Conservation (phyloP, 805 yeast species). For the Candida sphagnicola region DNA sequence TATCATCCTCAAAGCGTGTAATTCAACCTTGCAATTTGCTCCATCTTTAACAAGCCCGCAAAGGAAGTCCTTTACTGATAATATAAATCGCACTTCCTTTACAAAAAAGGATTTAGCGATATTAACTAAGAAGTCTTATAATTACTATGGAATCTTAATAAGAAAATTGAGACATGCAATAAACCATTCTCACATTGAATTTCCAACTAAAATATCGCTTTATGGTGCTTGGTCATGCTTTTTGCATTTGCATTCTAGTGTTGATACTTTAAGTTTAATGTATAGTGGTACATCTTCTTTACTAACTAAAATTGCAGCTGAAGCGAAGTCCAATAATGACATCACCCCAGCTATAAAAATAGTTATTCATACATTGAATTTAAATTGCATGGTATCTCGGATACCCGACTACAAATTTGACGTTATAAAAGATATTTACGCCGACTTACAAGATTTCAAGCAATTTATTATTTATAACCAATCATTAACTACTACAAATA, state of each 20-base stretch:
- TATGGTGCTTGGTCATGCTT: constrained; percentile 33
- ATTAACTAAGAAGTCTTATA: constrained; percentile 28
- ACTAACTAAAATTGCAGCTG: constrained; percentile 20
- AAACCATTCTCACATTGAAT: constrained; percentile 26
- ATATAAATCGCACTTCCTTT: constrained; percentile 13
- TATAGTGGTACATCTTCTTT: constrained; percentile 32
- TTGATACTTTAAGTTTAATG: constrained; percentile 30
- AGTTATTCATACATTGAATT: constrained; percentile 17
- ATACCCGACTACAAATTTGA: constrained; percentile 34
- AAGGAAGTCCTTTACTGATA: background rate
- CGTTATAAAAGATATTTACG: constrained; percentile 22
- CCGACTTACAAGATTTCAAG: constrained; percentile 24
- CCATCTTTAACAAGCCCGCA: background rate
- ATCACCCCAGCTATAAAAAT: constrained; percentile 17
- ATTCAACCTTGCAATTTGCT: constrained; percentile 7
- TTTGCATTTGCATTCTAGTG: constrained; percentile 27
- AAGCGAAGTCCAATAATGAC: constrained; percentile 12
- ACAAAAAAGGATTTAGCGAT: constrained; percentile 23
- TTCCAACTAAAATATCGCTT: constrained; percentile 33
- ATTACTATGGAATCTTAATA: constrained; percentile 33
- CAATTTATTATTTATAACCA: constrained; percentile 14
- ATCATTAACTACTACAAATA: constrained; percentile 8
- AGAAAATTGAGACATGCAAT: constrained; percentile 30
- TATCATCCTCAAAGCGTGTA: constrained; percentile 12
- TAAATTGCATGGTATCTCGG: constrained; percentile 16